Base-by-base conservation (phyloP, 2,329 filamentous ascomycete species). In the Neocucurbitaria cava region DNA sequence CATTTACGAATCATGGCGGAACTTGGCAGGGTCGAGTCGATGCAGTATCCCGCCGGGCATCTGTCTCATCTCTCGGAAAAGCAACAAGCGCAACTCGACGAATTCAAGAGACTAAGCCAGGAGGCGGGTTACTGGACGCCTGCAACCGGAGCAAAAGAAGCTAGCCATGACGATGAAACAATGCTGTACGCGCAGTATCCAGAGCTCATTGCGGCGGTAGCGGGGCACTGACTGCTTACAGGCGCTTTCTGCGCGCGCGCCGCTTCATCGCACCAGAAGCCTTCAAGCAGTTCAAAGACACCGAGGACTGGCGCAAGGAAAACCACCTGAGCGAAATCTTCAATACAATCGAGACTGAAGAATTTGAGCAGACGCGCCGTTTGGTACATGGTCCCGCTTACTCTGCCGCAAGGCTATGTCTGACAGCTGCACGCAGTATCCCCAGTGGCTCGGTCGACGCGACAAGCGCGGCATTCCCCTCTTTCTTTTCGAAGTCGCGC, bases 401-500 rank as follows among this genome's bases (percentile, higher is more conserved):
- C 38, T 36, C 24, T 50, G 3, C 39, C 31, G 17, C 41, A 49
- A 46, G 21, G 49, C 41, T 33, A 51, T 56, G 42, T 50, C 56
- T 70, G 49, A 71, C 60, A 49, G 49, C 54, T 56, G 64, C 62
- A 49, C 49, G 52, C 68, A 93, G 89, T 96, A 96, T 72, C 92
- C 93, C 21, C 92, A 96, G 86, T 97, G 92, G 90, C 96, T 91
- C 18, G 94, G 94, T 50, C 89, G 92, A 62, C 87, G 93, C 64
- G 94, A 97, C 78, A 89, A 87, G 65, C 89, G 92, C 65, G 94
- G 94, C 63, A 96, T 96, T 59, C 94, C 94, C 7, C 84, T 97
- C 65, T 97, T 95, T 77, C 85, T 97, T 56, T 97, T 90, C 77
- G 91, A 96, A 77, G 91, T 97, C 74, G 85, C 86, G 57, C 86